A percentile compares a stretch with the other conserved stretches of the same genome.
phyloP scores from a whole-genome alignment of 495 filamentous ascomycete genomes.

The Penicillium odoratum region DNA sequence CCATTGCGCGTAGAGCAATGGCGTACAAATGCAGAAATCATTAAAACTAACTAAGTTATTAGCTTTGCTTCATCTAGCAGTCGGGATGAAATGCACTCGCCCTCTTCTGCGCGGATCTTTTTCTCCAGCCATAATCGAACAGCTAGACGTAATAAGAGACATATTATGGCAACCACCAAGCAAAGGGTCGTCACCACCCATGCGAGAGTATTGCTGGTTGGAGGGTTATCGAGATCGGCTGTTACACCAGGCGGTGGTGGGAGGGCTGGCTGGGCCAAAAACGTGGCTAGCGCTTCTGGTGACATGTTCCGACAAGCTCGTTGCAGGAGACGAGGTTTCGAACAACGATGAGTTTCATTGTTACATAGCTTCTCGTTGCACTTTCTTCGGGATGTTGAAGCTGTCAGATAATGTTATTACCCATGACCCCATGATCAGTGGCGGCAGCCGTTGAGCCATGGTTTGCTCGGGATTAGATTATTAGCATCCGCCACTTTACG shows the following conservation, averaged over 20 bases:
- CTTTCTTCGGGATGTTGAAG: not conserved
- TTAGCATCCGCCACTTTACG: not conserved
- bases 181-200: conserved; percentile 25
- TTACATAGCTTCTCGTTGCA: too few relatives aligned
- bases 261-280: conserved; percentile 20
- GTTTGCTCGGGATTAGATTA: not conserved
- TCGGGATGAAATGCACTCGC: conserved; percentile 7
- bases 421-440: not conserved
- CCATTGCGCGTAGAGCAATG: not conserved
- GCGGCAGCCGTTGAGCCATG: not conserved
- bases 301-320: conserved; percentile 7
- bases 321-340: not conserved
- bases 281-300: conserved; percentile 10
- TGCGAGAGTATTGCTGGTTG: conserved; percentile 27
- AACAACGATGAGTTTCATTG: not conserved
- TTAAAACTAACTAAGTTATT: not conserved
- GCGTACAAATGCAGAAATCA: conserved; percentile 22
- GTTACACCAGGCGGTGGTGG: conserved; percentile 20
- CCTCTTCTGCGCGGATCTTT: conserved; percentile 19
- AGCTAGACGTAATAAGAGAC: conserved; percentile 16
- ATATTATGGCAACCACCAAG: conserved; percentile 18
- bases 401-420: not conserved
- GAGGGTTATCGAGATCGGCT: conserved; percentile 32
- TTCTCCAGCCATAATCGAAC: conserved; percentile 19
- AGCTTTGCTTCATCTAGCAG: not conserved